Base-by-base conservation (phyloP, 331 rosid species). In the Malus hybrid region DNA sequence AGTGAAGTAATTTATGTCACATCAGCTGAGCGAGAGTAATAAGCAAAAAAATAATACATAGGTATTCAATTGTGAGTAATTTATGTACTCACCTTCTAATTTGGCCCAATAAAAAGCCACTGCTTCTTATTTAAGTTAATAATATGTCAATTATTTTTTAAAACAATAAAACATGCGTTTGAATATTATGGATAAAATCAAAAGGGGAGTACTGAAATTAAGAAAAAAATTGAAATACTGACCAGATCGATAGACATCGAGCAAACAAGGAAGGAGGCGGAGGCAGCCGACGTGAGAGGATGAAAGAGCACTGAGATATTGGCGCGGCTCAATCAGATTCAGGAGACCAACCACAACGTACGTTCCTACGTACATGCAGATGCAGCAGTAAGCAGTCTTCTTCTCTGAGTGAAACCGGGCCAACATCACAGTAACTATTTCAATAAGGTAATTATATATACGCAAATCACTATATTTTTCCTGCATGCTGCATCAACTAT, bases 251-350 rank as follows among this genome's bases (percentile, higher is more conserved):
- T 16, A n/a, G 56, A 50, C 6, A 16, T 50, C 6, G n/a, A 50
- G 8, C 2, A 1, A 50, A n/a, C n/a, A 0, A 50, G 9, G 33
- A 26, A 26, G 18, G 16, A 5, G 36, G 34, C 0, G 12, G 66
- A 6, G 62, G 44, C 18, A 3, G 50, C 30, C 7, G 36, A 34
- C 24, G 16, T 3, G 33, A 75, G 77, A 71, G 64, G 71, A 84
- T 34, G 80, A 84, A 84, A 80, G 36, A 74, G 84, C 69, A 84
- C 82, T 74, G 78, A 77, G 87, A 84, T 84, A 84, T 80, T 84
- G 87, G 80, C 84, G 78, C 87, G 87, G 84, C 85, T 84, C 87
- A 84, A 84, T 84, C 87, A 83, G 70, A 84, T 80, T 77, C 87
- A 76, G 70, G 15, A 10, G 63, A 24, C 58, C 22, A 52, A 24